phyloP scores from a whole-genome alignment of 768 basidiomycete species.

The Punctularia strigosozonata region DNA sequence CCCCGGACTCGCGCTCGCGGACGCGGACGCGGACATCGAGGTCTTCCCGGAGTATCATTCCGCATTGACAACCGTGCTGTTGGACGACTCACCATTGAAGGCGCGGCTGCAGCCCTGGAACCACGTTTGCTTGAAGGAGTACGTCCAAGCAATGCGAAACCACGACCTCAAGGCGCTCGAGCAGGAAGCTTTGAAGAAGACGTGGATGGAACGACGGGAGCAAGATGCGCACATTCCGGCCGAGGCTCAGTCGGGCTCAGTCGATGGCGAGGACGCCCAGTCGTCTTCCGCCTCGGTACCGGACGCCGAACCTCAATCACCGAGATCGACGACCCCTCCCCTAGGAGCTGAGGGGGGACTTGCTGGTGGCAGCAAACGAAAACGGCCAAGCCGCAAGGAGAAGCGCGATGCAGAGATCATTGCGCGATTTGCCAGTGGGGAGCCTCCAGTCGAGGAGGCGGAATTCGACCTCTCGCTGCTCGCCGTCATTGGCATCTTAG shows the following conservation, averaged over 20 bases:
- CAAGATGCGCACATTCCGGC: slow-evolving; percentile 5
- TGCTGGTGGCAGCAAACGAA: neutral
- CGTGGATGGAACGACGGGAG: too few species aligned
- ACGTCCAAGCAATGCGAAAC: slow-evolving; percentile 32
- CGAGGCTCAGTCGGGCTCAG: slow-evolving; percentile 2
- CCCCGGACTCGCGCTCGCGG: too few species aligned
- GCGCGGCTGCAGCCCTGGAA: slow-evolving; percentile 69
- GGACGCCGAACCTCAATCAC: neutral
- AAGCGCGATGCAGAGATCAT: slow-evolving; percentile 2
- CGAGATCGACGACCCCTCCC: neutral
- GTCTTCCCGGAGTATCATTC: slow-evolving; percentile 20
- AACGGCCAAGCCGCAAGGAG: slow-evolving; percentile 8
- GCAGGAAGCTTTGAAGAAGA: slow-evolving; percentile 5
- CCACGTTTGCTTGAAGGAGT: slow-evolving; percentile 69
- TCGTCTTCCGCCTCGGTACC: too few species aligned
- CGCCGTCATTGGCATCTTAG: slow-evolving; percentile 57
- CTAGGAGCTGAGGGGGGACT: neutral
- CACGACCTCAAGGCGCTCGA: slow-evolving; percentile 22
- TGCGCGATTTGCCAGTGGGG: too few species aligned
- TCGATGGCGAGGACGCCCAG: neutral
- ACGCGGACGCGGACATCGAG: neutral
- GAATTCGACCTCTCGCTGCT: slow-evolving; percentile 44
- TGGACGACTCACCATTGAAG: slow-evolving; percentile 42
- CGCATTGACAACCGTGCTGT: slow-evolving; percentile 33
- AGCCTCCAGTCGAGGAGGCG: slow-evolving; percentile 9